Base-by-base conservation (phyloP, 345 rosid genomes). In the Linum trigynum region DNA sequence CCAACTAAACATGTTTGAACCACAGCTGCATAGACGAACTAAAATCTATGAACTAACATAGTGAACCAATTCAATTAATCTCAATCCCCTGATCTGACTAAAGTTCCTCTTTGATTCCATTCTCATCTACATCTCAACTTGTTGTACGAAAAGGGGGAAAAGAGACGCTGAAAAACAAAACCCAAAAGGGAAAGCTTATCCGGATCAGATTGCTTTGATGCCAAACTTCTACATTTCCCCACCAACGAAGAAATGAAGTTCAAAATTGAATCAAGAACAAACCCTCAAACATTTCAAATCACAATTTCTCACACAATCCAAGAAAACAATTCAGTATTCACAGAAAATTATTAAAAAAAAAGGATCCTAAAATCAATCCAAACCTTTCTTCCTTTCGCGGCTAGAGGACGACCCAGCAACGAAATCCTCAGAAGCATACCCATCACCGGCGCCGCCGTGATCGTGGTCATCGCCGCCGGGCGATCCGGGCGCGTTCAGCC, bases 361-460 rank as follows among this genome's bases (percentile, higher is more conserved):
- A 2, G 7, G 23, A 50, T 38, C 38, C 23, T 45, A 58, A n/a
- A 59, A 23, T 7, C 38, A 59, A 57, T 63, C 12, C 67, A 42
- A 63, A 94, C 99, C 96, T 88, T 86, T 90, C 82, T 94, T 94
- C 63, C 96, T 83, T 74, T 94, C 95, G 42, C 98, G 88, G 76
- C 92, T 84, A 5, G 97, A 86, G 37, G 97, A 85, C 50, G 97
- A 90, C 17, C 97, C 99, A 37, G 96, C 81, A 63, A 94, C 95
- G 64, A 88, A 88, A 74, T 94, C 99, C 76, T 94, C 99, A 3
- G 97, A 94, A 64, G 53, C 61, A 58, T 90, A 94, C 3, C 99
- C 97, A 63, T 83, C 91, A 7, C 81, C 84, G 12, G 65, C 76
- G 51, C 45, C 67, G 17, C 72, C 75, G 74, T 88, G 97, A 81